phyloP scores from a whole-genome alignment of 805 yeast species.

The Suhomyces emberorum region DNA sequence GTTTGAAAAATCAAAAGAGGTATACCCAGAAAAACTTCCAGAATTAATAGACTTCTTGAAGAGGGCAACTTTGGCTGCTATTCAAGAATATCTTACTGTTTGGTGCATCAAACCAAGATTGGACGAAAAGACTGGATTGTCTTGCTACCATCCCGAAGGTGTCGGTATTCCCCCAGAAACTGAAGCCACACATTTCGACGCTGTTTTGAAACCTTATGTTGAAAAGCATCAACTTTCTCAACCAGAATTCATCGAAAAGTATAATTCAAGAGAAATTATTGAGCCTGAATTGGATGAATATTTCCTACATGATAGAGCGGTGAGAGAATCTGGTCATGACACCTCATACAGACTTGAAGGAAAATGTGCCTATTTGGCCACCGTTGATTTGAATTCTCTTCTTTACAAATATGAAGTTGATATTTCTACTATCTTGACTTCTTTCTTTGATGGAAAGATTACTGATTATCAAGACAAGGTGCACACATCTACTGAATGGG shows the following conservation, averaged over 20 bases:
- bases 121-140: slow-evolving; percentile 71
- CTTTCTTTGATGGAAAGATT: slow-evolving; percentile 51
- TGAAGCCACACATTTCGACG: slow-evolving; percentile 81
- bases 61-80: slow-evolving; percentile 72
- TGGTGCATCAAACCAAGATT: slow-evolving; percentile 77
- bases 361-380: slow-evolving; percentile 82
- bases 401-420: slow-evolving; percentile 88
- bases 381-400: slow-evolving; percentile 83
- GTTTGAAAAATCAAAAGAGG: slow-evolving; percentile 53
- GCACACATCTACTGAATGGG: slow-evolving; percentile 61
- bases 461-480: slow-evolving; percentile 19
- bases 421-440: slow-evolving; percentile 62
- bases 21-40: slow-evolving; percentile 31
- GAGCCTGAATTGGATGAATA: slow-evolving; percentile 88
- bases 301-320: slow-evolving; percentile 89
- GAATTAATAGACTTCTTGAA: slow-evolving; percentile 58
- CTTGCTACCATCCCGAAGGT: slow-evolving; percentile 89
- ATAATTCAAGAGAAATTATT: slow-evolving; percentile 59
- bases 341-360: slow-evolving; percentile 90
- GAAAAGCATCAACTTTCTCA: slow-evolving; percentile 55
- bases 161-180: slow-evolving; percentile 96
- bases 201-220: slow-evolving; percentile 66
- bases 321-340: slow-evolving; percentile 95
- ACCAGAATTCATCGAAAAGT: slow-evolving; percentile 59
- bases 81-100: slow-evolving; percentile 76